Evolutionary conservation across 1,284 basidiomycete genomes (phyloP).

Genomic region (Wallemia mellicola): DNA sequence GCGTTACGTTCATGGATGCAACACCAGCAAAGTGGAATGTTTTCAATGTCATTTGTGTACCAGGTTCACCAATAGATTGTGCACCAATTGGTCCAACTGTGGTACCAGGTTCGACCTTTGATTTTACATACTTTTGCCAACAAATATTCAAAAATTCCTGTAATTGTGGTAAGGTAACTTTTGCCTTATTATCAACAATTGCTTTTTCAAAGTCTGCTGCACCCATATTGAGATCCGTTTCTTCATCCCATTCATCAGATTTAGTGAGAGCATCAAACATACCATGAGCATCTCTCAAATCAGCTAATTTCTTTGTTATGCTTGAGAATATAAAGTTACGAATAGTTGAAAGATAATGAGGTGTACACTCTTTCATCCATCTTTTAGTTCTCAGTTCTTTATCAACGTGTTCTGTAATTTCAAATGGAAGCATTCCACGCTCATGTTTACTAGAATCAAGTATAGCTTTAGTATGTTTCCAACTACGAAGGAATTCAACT

Average conservation of each 20-base stretch:
- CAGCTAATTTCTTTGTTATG: conserved; percentile 37
- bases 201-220: conserved; percentile 24
- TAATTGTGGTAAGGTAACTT: conserved; percentile 60
- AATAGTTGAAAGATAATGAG: conserved; percentile 45
- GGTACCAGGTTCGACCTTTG: conserved; percentile 77
- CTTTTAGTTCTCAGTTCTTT: conserved; percentile 27
- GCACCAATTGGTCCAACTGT: conserved; percentile 96
- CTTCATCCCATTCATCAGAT: conserved; percentile 42
- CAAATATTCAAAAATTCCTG: conserved; percentile 53
- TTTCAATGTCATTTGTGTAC: conserved; percentile 98
- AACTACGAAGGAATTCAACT: conserved; percentile 59
- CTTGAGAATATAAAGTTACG: conserved; percentile 39
- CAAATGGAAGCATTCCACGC: conserved; percentile 46
- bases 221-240: conserved; percentile 45
- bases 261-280: conserved; percentile 58
- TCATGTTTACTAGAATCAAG: conserved; percentile 24
- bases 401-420: conserved; percentile 48
- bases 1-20: conserved; percentile 97
- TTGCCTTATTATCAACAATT: conserved; percentile 61
- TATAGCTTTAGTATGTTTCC: conserved; percentile 44
- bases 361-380: conserved; percentile 39
- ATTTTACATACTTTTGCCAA: conserved; percentile 70
- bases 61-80: conserved; percentile 96
- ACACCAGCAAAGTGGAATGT: conserved; percentile 99
- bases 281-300: conserved; percentile 38